These are phyloP conservation scores for Gigaspora rosea DNA, from an alignment of 192 early-diverging fungal species.

Conservation along the genomic window DNA sequence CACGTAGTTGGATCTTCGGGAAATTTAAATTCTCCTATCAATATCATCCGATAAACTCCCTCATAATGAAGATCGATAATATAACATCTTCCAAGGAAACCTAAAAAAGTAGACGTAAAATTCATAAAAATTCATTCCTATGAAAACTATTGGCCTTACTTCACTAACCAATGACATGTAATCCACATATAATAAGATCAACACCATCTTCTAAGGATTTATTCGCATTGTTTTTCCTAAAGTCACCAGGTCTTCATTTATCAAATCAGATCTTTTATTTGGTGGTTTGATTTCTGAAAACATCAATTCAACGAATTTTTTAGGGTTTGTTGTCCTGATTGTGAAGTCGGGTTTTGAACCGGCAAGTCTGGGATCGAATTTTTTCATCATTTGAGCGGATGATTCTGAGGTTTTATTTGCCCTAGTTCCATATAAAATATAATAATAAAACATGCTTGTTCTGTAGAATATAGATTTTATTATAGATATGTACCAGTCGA, in stretches of 20 bases:
- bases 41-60: constrained; percentile 28
- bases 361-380: neutral
- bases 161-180: constrained; percentile 4
- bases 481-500: neutral
- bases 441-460: neutral
- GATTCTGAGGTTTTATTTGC: neutral
- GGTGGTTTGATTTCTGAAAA: neutral
- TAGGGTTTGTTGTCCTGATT: neutral
- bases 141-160: neutral
- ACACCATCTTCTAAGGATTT: constrained; percentile 4
- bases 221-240: constrained; percentile 11
- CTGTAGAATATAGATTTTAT: neutral
- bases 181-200: constrained; percentile 2
- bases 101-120: neutral
- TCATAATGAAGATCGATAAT: neutral
- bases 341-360: neutral
- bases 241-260: neutral
- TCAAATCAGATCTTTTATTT: neutral
- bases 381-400: neutral
- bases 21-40: constrained; percentile 26
- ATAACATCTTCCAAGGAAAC: neutral
- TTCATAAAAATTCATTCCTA: neutral
- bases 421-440: neutral
- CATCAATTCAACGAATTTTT: constrained; percentile 1
- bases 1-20: constrained; percentile 10